Percentiles rank a stretch among this genome's conserved stretches.
Conservation (phyloP, 495 filamentous ascomycete species). For the Daldinia caldariorum region DNA sequence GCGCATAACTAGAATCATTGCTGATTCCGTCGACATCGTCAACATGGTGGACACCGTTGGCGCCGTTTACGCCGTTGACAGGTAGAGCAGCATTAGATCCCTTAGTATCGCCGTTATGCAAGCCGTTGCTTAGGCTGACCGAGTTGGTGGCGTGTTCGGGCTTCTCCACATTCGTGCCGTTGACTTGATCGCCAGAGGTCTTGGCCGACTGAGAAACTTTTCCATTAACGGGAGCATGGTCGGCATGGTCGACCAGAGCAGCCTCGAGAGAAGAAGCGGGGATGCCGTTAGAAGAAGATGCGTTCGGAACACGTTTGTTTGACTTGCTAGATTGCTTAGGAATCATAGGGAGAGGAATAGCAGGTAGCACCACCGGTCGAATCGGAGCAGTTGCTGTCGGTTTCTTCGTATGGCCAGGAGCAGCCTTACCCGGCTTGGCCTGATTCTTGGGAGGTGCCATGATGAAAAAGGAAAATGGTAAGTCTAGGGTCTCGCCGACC, state of each 20-base stretch:
- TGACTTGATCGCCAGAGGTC: constrained; percentile 35
- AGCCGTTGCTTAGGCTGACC: constrained; percentile 15
- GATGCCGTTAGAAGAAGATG: constrained; percentile 43
- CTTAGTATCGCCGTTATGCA: constrained; percentile 1
- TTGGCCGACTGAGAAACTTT: constrained; percentile 36
- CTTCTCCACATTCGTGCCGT: constrained; percentile 45
- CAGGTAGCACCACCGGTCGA: constrained; percentile 51
- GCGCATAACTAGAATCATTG: not conserved
- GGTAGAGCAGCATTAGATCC: not conserved
- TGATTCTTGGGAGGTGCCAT: constrained; percentile 44
- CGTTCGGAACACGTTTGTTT: constrained; percentile 21
- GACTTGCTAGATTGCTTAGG: constrained; percentile 43
- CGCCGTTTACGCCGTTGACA: constrained; percentile 19
- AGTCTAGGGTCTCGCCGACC: constrained; percentile 5
- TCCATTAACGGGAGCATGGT: constrained; percentile 19
- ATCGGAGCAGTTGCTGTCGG: constrained; percentile 20
- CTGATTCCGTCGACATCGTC: not conserved
- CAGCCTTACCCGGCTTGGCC: constrained; percentile 40
- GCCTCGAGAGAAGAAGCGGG: constrained; percentile 49
- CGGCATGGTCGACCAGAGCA: constrained; percentile 39
- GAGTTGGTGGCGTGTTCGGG: constrained; percentile 25
- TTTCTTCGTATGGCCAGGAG: constrained; percentile 41
- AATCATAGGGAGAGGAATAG: constrained; percentile 53
- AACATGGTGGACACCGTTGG: not conserved
- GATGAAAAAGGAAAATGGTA: constrained; percentile 8